Evolutionary conservation across 2,329 filamentous ascomycete species (phyloP).

Genomic region (Lojkania enalia): DNA sequence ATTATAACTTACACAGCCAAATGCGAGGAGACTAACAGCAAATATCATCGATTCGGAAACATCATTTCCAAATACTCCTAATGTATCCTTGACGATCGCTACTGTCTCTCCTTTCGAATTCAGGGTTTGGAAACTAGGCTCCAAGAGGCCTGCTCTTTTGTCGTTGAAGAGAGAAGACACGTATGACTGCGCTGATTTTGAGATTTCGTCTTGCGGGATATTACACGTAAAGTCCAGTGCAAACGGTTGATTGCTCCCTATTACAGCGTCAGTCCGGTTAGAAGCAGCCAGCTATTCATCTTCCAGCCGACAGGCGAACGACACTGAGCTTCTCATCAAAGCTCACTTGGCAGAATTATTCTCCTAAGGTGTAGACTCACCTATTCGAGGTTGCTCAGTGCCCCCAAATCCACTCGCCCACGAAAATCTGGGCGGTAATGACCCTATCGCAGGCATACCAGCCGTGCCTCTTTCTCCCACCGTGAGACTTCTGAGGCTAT

Average conservation of each 20-base stretch:
- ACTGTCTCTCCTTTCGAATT: constrained; percentile 22
- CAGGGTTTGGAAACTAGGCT: constrained; percentile 24
- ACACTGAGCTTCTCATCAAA: no score
- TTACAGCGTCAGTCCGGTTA: neutral
- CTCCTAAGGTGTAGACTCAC: no score
- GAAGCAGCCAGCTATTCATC: no score
- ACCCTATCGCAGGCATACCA: constrained; percentile 6
- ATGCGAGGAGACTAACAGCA: constrained; percentile 19
- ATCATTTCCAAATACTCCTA: constrained; percentile 16
- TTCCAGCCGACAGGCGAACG: no score
- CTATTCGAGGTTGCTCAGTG: no score
- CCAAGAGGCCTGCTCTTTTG: constrained; percentile 10
- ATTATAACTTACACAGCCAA: constrained; percentile 23
- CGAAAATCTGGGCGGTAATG: constrained; percentile 9
- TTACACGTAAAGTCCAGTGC: constrained; percentile 17
- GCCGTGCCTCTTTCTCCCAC: constrained; percentile 1
- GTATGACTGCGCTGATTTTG: constrained; percentile 16
- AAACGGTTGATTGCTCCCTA: constrained; percentile 11
- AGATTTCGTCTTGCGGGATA: constrained; percentile 16
- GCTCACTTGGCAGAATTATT: no score
- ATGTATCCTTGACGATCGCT: constrained; percentile 19
- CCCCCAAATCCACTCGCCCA: constrained; percentile 2
- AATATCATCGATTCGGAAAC: constrained; percentile 22
- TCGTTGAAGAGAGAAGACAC: constrained; percentile 15
- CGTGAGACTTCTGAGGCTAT: constrained; percentile 1